phyloP scores from a whole-genome alignment of 345 rosid species.

The Gossypium stocksii region DNA sequence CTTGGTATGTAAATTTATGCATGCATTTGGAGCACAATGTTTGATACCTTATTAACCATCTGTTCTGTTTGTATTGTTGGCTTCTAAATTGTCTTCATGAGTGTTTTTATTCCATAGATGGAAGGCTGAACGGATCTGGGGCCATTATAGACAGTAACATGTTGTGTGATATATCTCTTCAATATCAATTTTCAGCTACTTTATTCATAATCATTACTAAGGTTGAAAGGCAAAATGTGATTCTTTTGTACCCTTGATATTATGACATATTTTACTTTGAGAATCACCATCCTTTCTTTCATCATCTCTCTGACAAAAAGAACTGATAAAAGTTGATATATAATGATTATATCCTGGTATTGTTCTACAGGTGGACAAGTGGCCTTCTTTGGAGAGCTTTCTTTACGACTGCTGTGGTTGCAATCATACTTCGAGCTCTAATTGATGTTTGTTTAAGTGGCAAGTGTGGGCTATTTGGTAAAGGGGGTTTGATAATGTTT shows the following conservation, averaged over 20 bases:
- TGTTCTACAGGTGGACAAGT: constrained; percentile 75
- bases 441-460: constrained; percentile 84
- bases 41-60: not conserved
- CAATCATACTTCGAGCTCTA: constrained; percentile 74
- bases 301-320: constrained; percentile 6
- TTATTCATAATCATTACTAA: not conserved
- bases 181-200: not conserved
- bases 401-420: constrained; percentile 86
- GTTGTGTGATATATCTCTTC: not conserved
- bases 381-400: constrained; percentile 88
- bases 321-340: not conserved
- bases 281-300: not conserved
- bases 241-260: not conserved
- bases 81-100: not conserved
- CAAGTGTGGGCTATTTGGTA: constrained; percentile 86
- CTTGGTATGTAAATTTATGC: constrained; percentile 55
- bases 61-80: not conserved
- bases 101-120: not conserved
- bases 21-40: not conserved
- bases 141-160: not conserved
- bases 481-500: constrained; percentile 85
- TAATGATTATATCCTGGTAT: not conserved
- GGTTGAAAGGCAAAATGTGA: not conserved
- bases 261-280: not conserved
- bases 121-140: not conserved